phyloP scores from a whole-genome alignment of 2,329 filamentous ascomycete species.

The Acrodontium crateriforme region DNA sequence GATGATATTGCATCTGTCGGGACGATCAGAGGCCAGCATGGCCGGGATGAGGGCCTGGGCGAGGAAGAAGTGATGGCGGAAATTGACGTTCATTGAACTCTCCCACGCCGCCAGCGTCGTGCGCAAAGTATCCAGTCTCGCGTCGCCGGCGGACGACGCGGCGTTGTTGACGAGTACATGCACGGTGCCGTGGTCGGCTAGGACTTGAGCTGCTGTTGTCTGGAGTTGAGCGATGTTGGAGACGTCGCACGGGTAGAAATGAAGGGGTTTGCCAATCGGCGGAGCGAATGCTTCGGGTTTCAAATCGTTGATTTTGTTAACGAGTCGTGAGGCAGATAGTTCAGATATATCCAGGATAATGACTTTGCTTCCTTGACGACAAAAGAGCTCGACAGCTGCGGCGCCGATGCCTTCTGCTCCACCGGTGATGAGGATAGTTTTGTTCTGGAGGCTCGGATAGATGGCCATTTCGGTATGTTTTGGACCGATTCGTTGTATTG shows the following conservation, averaged over 20 bases:
- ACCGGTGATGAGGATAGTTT: conserved; percentile 50
- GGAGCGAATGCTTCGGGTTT: no score
- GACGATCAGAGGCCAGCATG: no score
- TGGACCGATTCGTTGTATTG: no score
- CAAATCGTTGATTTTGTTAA: conserved; percentile 26
- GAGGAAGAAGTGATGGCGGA: conserved; percentile 51
- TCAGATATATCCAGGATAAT: conserved; percentile 47
- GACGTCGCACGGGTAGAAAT: conserved; percentile 35
- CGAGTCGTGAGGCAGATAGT: conserved; percentile 33
- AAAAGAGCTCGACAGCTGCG: conserved; percentile 44
- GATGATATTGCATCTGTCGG: no score
- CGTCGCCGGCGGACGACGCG: conserved; percentile 41
- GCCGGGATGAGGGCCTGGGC: conserved; percentile 44
- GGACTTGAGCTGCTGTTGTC: conserved; percentile 27
- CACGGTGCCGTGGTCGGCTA: conserved; percentile 33
- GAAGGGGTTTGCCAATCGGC: no score
- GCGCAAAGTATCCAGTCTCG: conserved; percentile 45
- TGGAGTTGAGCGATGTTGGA: conserved; percentile 39
- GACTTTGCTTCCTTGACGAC: conserved; percentile 44
- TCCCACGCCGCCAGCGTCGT: conserved; percentile 50
- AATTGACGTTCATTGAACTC: conserved; percentile 48
- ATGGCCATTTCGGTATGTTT: no score
- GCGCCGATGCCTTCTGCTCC: conserved; percentile 52
- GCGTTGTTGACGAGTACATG: conserved; percentile 52
- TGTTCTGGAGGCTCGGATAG: conserved; percentile 32